A percentile compares a stretch with the other conserved stretches of the same genome.
phyloP scores from a whole-genome alignment of 2,329 filamentous ascomycete genomes.

The Ampelomyces quisqualis region DNA sequence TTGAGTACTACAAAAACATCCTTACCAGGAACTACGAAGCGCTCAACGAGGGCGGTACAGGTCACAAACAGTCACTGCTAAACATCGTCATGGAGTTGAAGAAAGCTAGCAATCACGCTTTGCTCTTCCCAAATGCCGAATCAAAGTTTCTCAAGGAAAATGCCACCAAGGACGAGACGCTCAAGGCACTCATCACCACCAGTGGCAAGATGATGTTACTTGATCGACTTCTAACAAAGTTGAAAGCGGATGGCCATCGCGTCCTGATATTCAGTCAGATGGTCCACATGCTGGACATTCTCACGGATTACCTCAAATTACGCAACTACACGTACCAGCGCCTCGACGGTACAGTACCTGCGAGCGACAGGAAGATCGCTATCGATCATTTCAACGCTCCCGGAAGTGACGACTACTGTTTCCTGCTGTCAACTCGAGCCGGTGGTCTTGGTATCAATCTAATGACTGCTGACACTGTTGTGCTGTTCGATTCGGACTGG shows the following conservation, averaged over 20 bases:
- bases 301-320: slow-evolving; percentile 89
- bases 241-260: slow-evolving; percentile 90
- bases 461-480: slow-evolving; percentile 97
- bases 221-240: slow-evolving; percentile 88
- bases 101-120: slow-evolving; percentile 97
- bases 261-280: slow-evolving; percentile 99
- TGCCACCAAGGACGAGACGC: slow-evolving; percentile 79
- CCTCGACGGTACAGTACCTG: slow-evolving; percentile 90
- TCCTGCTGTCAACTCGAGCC: slow-evolving; percentile 89
- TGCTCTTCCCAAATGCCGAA: slow-evolving; percentile 95
- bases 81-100: slow-evolving; percentile 99
- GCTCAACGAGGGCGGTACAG: slow-evolving; percentile 83
- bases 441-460: slow-evolving; percentile 98
- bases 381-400: slow-evolving; percentile 99
- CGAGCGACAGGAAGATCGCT: slow-evolving; percentile 82
- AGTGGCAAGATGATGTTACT: slow-evolving; percentile 99
- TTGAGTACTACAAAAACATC: slow-evolving; percentile 99
- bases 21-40: slow-evolving; percentile 94
- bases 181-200: slow-evolving; percentile 91
- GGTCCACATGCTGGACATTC: slow-evolving; percentile 97
- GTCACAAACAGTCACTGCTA: slow-evolving; percentile 89
- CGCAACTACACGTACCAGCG: slow-evolving; percentile 95
- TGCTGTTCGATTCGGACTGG: slow-evolving; percentile 98
- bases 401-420: slow-evolving; percentile 93
- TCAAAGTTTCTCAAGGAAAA: slow-evolving; percentile 82